Base-by-base conservation (phyloP, 768 basidiomycete species). In the Amanita thiersii region DNA sequence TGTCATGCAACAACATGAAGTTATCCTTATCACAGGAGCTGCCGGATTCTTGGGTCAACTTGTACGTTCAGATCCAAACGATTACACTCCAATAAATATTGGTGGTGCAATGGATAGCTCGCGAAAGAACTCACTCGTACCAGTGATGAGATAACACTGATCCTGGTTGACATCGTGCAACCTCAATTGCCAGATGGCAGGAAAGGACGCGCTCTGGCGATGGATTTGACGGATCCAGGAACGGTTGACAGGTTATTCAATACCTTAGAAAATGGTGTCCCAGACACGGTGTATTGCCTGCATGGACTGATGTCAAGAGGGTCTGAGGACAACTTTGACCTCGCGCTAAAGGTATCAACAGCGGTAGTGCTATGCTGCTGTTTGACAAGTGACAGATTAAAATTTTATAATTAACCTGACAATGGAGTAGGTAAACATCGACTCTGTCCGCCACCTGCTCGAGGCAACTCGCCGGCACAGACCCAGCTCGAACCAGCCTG, bases 301-400 rank as follows among this genome's bases (percentile, higher is more conserved):
- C 71, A 74, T 50, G 78, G 78, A 2, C 75, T 79, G 50, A 78
- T 80, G 78, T 77, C 75, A 18, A 70, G 76, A 11, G 74, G 74
- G 25, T 67, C 74, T 11, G 78, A 80, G 53, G 72, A 74, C 44
- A 67, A 76, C 47, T 78, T 80, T 52, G 72, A 74, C 30, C 52
- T 78, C 1, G 76, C 74, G n/a, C 44, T 72, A 18, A 66, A 70
- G 59, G 70, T 66, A 29, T 12, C n/a, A 40, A n/a, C 11, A 9
- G 5, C 20, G n/a, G n/a, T n/a, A n/a, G n/a, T n/a, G n/a, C n/a
- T n/a, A 12, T n/a, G 8, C 3, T 1, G n/a, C n/a, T n/a, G n/a
- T n/a, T n/a, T n/a, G n/a, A 14, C 4, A 0, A 1, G 15, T 12
- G 25, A n/a, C 14, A n/a, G n/a, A n/a, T n/a, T n/a, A n/a, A n/a